Evolutionary conservation across 352 stramenopile genomes (phyloP).

Genomic region (Globisporangium spiculum): DNA sequence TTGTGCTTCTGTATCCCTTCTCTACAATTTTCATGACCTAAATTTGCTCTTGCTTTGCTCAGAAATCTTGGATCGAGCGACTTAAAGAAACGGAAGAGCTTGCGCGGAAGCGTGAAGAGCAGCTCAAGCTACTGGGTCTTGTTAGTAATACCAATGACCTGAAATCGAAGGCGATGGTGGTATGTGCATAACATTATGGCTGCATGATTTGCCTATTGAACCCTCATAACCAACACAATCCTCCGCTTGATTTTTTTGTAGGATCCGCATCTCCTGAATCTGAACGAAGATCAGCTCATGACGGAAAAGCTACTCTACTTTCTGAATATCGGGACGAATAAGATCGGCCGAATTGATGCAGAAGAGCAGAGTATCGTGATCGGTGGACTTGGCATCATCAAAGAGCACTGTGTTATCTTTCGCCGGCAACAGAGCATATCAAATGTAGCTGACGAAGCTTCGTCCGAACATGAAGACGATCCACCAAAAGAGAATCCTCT

Average conservation of each 20-base stretch:
- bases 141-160: conserved; percentile 58
- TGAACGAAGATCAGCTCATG: conserved; percentile 88
- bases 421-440: conserved; percentile 7
- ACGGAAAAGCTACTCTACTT: conserved; percentile 84
- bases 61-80: conserved; percentile 82
- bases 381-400: conserved; percentile 72
- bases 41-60: not conserved
- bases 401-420: conserved; percentile 64
- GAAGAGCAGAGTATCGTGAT: conserved; percentile 76
- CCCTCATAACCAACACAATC: not conserved
- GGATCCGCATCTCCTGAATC: conserved; percentile 80
- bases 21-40: not conserved
- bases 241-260: conserved; percentile 1
- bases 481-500: not conserved
- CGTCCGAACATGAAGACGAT: conserved; percentile 7
- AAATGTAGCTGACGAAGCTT: not conserved
- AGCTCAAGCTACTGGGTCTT: conserved; percentile 67
- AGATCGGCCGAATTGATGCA: conserved; percentile 64
- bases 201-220: not conserved
- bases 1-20: not conserved
- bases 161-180: conserved; percentile 49
- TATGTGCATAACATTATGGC: conserved; percentile 9
- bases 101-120: conserved; percentile 71
- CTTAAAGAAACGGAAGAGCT: conserved; percentile 84
- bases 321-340: conserved; percentile 50